Base-by-base conservation (phyloP, 2,329 filamentous ascomycete species). In the Teratosphaeria destructans region DNA sequence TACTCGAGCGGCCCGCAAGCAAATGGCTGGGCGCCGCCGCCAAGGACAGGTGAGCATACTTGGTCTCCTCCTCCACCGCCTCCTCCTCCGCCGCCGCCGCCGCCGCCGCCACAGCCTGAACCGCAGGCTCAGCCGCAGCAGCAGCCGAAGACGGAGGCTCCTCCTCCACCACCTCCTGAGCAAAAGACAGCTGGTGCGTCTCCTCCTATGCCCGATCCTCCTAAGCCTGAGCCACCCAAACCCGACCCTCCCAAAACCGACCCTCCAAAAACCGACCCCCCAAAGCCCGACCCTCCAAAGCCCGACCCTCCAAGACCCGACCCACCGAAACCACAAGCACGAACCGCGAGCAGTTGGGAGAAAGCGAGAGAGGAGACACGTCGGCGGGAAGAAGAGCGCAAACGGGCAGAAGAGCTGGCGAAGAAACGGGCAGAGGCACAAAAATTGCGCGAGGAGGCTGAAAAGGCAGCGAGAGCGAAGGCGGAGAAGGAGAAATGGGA, bases 281-380 rank as follows among this genome's bases (percentile, higher is more conserved):
- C 61, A 23, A 62, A 57, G 16, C 60, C 62, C 54, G 54, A 63
- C 56, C 58, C 56, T n/a, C 63, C 63, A 27, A 57, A 61, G 10
- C 62, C 67, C 2, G 61, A 57, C 52, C 61, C 67, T 2, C 65
- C 67, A 10, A 55, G 62, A 32, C 65, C 63, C 19, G 56, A 68
- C 57, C 32, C 32, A 16, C 64, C 66, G 23, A 57, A 64, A 37
- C 63, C 66, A 8, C 62, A 65, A 52, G 59, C 67, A 26, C 59
- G 66, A 8, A 65, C 67, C 12, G 61, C 67, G 54, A 61, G 65
- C 60, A 60, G 77, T 0, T 88, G 86, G 86, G 85, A 88, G 65
- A 87, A 83, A 70, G 86, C 85, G 3, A 78, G 85, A 58, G 86
- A 89, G 67, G 85, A 88, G 64, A 86, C 82, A 23, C 77, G 82